Evolutionary conservation across 495 filamentous ascomycete species (phyloP), one percentile per base, ranked within the genome.

Genomic region (Penicillium lividum): DNA sequence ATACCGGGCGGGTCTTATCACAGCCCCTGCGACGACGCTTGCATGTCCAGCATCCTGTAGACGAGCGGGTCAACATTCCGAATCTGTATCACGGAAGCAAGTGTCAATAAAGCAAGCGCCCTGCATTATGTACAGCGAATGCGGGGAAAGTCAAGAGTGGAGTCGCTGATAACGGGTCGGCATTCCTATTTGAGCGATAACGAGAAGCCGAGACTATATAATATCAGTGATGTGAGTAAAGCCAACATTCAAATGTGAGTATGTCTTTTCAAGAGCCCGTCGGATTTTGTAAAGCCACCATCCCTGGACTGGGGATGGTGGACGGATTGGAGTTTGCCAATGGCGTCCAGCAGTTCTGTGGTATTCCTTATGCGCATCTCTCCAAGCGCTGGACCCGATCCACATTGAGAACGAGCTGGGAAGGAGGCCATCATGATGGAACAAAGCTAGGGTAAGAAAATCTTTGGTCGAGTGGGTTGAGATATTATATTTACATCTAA

Each of bases 41-140:
- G 57, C 73, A 76, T 15, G 73, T 76, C 73, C 73, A 76, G 34
- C 73, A 75, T 0, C 70, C 69, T n/a, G 66, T 52, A 38, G 66
- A 57, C 13, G 68, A 68, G n/a, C 69, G 71, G 60, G 71, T 73
- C 69, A 68, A 68, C 73, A 75, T 75, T 34, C 73, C 62, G 52
- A 29, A 61, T 66, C 15, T 9, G 58, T 22, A 22, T 22, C 22
- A 22, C 22, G 22, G 22, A 22, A 22, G 22, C 22, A 58, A 11
- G 30, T 15, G 29, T 33, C 18, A 16, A 40, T 13, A 18, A 58
- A 27, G n/a, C 16, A 42, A 25, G 28, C 33, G 22, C 4, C 5
- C 18, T 28, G 22, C 51, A 36, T 28, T 53, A 43, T 53, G 34
- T 53, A 53, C 13, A 43, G 22, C 10, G 10, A 55, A 56, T 63